phyloP scores from a whole-genome alignment of 2,329 filamentous ascomycete genomes.

The Beauveria sp. region DNA sequence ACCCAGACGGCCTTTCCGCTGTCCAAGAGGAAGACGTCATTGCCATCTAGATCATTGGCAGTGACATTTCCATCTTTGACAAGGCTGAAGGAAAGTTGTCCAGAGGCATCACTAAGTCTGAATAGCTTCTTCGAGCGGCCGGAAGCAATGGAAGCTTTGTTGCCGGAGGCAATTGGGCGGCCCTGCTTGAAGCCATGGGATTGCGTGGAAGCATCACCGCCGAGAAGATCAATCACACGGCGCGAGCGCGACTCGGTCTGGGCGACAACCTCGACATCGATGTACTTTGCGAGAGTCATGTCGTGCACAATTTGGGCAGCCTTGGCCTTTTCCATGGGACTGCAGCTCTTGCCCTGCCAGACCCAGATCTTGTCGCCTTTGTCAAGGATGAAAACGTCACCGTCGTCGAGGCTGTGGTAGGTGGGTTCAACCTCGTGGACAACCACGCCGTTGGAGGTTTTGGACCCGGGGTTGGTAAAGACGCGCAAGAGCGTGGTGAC shows the following conservation, averaged over 20 bases:
- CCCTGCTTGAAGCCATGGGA: conserved; percentile 31
- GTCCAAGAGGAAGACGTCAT: conserved; percentile 56
- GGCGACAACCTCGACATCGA: conserved; percentile 57
- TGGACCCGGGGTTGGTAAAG: conserved; percentile 48
- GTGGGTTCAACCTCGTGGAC: conserved; percentile 57
- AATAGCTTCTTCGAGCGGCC: conserved; percentile 41
- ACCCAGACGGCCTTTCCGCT: conserved; percentile 55
- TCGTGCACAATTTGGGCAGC: conserved; percentile 60
- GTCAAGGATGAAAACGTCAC: conserved; percentile 60
- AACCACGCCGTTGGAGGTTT: conserved; percentile 39
- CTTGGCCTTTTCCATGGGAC: conserved; percentile 62
- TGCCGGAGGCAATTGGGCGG: conserved; percentile 31
- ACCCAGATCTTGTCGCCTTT: conserved; percentile 58
- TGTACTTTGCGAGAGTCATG: conserved; percentile 54
- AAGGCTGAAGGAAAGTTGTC: conserved; percentile 47
- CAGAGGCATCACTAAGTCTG: conserved; percentile 54
- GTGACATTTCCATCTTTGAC: conserved; percentile 48
- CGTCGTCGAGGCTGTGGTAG: conserved; percentile 55
- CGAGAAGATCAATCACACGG: conserved; percentile 49
- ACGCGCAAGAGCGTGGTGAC: conserved; percentile 50
- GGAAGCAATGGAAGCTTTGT: conserved; percentile 13
- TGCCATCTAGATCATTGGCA: conserved; percentile 43
- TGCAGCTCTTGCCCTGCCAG: conserved; percentile 59
- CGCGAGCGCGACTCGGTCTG: conserved; percentile 50
- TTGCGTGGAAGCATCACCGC: conserved; percentile 35